Evolutionary conservation across 2,329 filamentous ascomycete species (phyloP).

Genomic region (Xylariaceae sp.): DNA sequence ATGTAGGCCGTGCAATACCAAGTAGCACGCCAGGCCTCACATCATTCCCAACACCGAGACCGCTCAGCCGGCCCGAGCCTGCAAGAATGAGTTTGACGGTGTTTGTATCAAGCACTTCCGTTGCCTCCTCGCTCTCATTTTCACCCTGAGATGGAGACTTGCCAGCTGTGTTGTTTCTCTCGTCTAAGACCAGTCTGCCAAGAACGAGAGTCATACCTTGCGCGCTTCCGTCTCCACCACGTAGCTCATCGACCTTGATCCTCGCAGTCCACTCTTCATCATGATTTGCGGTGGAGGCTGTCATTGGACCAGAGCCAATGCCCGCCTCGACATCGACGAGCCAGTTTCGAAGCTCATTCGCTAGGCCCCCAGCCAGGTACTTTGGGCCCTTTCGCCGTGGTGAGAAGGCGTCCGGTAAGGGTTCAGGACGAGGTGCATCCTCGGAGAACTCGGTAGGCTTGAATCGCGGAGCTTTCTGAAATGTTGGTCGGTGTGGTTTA

Average conservation of each 20-base stretch:
- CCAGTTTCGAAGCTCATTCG: slow-evolving; percentile 42
- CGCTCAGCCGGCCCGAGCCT: slow-evolving; percentile 29
- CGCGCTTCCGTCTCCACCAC: slow-evolving; percentile 10
- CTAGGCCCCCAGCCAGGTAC: slow-evolving; percentile 40
- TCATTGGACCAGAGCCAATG: slow-evolving; percentile 17
- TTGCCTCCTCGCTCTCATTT: neutral
- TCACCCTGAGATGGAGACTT: neutral
- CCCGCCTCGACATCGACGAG: slow-evolving; percentile 41
- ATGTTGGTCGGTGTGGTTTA: slow-evolving; percentile 30
- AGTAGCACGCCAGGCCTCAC: slow-evolving; percentile 31
- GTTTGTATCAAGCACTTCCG: slow-evolving; percentile 1
- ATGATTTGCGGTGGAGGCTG: slow-evolving; percentile 7
- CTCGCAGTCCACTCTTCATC: slow-evolving; percentile 22
- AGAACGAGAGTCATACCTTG: slow-evolving; percentile 32
- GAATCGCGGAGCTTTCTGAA: slow-evolving; percentile 39
- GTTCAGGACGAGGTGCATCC: slow-evolving; percentile 22
- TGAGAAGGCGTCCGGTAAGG: slow-evolving; percentile 39
- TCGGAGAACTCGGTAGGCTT: slow-evolving; percentile 29
- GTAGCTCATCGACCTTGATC: slow-evolving; percentile 28
- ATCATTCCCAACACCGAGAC: slow-evolving; percentile 27
- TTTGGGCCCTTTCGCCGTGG: slow-evolving; percentile 34
- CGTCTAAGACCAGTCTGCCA: slow-evolving; percentile 14
- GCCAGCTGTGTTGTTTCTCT: neutral
- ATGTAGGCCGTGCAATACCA: slow-evolving; percentile 35
- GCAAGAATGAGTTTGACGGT: slow-evolving; percentile 27